These are phyloP conservation scores for Endoconidiophora laricicola DNA, from an alignment of 2,329 filamentous ascomycete genomes.

Conservation along the genomic window DNA sequence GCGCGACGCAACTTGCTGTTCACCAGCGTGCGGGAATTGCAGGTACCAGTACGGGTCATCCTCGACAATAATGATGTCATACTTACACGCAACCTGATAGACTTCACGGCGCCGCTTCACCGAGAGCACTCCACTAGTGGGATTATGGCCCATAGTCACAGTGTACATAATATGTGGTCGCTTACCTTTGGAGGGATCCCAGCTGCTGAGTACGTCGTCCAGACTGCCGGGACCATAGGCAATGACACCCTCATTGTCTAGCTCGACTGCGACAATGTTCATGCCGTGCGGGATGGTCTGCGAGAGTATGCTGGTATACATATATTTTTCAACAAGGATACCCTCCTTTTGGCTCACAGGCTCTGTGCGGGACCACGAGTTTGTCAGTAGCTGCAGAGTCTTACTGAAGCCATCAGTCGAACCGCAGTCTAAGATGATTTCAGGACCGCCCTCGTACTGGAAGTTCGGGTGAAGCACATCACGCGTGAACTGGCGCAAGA, in stretches of 20 bases:
- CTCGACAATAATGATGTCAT: slow-evolving; percentile 81
- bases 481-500: slow-evolving; percentile 61
- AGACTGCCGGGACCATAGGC: slow-evolving; percentile 56
- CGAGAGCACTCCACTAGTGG: slow-evolving; percentile 60
- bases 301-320: slow-evolving; percentile 62
- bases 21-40: slow-evolving; percentile 60
- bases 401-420: slow-evolving; percentile 77
- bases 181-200: slow-evolving; percentile 59
- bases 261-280: slow-evolving; percentile 54
- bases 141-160: slow-evolving; percentile 73
- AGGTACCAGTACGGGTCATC: slow-evolving; percentile 96
- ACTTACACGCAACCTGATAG: slow-evolving; percentile 64
- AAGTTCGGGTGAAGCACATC: slow-evolving; percentile 66
- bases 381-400: slow-evolving; percentile 54
- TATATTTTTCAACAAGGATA: slow-evolving; percentile 62
- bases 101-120: slow-evolving; percentile 59
- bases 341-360: slow-evolving; percentile 55
- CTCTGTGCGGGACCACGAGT: slow-evolving; percentile 54
- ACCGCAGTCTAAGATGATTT: slow-evolving; percentile 65
- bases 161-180: slow-evolving; percentile 78
- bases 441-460: slow-evolving; percentile 60
- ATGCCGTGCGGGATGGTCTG: slow-evolving; percentile 51
- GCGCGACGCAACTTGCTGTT: slow-evolving; percentile 32
- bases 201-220: slow-evolving; percentile 62
- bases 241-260: slow-evolving; percentile 70